Conservation (phyloP, 306 rosid genomes). For the Pterocarpus macrocarpus region DNA sequence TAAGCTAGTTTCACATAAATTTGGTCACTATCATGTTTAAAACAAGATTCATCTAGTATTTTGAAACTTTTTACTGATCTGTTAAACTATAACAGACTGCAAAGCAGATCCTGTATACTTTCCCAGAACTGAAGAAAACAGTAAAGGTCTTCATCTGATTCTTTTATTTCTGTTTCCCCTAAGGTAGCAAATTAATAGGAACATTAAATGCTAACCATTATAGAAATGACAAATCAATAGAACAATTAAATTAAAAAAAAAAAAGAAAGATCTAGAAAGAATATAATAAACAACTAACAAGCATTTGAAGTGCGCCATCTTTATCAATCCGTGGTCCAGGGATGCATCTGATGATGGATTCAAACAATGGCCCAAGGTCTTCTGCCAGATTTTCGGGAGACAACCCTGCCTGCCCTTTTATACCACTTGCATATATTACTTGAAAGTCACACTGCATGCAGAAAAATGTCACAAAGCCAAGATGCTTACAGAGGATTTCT, state of each 20-base stretch:
- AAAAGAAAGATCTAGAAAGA: constrained; percentile 4
- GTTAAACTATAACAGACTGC: constrained; percentile 30
- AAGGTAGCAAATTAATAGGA: constrained; percentile 16
- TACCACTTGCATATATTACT: constrained; percentile 96
- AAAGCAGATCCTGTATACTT: constrained; percentile 42
- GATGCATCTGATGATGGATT: constrained; percentile 93
- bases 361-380: constrained; percentile 98
- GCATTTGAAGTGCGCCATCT: constrained; percentile 98
- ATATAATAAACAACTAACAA: constrained; percentile 60
- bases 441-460: constrained; percentile 92
- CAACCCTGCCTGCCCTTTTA: constrained; percentile 94
- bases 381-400: constrained; percentile 88
- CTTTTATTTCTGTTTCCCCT: constrained; percentile 36
- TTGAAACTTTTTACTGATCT: constrained; percentile 4
- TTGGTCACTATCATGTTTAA: constrained; percentile 7
- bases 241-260: not conserved
- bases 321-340: constrained; percentile 95
- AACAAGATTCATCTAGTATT: constrained; percentile 36
- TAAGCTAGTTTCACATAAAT: constrained; percentile 6
- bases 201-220: constrained; percentile 9
- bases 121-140: constrained; percentile 29
- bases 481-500: constrained; percentile 1
- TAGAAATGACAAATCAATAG: constrained; percentile 9
- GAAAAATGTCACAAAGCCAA: constrained; percentile 28
- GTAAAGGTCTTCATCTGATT: constrained; percentile 16